phyloP scores from a whole-genome alignment of 2,329 filamentous ascomycete species.

The Pochonia chlamydosporia region DNA sequence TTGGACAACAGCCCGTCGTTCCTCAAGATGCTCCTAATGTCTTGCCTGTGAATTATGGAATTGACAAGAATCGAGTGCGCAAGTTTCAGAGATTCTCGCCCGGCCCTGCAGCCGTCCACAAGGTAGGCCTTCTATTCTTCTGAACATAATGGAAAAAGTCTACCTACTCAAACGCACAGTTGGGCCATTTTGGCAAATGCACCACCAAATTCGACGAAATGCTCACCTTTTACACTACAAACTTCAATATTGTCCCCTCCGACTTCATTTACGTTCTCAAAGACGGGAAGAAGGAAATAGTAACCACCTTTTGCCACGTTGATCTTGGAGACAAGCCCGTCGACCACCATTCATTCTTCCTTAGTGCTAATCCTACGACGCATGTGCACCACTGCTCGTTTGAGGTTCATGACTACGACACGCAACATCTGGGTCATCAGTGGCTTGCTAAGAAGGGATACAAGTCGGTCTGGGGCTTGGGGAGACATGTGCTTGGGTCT shows the following conservation, averaged over 20 bases:
- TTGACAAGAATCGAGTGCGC: constrained; percentile 13
- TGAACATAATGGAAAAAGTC: too few species aligned
- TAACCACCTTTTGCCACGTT: constrained; percentile 46
- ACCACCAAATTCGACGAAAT: too few species aligned
- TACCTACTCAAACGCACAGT: too few species aligned
- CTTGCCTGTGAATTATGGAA: constrained; percentile 3
- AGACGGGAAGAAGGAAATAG: constrained; percentile 8
- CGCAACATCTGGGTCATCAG: constrained; percentile 53
- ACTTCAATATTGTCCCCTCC: constrained; percentile 35
- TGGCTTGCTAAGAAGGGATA: constrained; percentile 50
- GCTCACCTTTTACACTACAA: too few species aligned
- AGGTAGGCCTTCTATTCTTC: too few species aligned
- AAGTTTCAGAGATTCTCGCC: constrained; percentile 26
- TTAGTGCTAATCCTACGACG: constrained; percentile 18
- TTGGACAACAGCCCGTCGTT: constrained; percentile 15
- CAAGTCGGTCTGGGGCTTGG: constrained; percentile 53
- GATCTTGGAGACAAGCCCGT: constrained; percentile 42
- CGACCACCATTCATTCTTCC: constrained; percentile 53
- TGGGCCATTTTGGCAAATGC: too few species aligned
- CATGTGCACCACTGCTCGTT: constrained; percentile 20
- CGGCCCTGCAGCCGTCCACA: constrained; percentile 28
- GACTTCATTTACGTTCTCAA: constrained; percentile 20
- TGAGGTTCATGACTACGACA: constrained; percentile 55
- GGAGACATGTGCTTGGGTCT: constrained; percentile 52
- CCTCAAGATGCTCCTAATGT: constrained; percentile 4